Evolutionary conservation across 768 basidiomycete genomes (phyloP).

Genomic region (Dacryopinax primogenitus): DNA sequence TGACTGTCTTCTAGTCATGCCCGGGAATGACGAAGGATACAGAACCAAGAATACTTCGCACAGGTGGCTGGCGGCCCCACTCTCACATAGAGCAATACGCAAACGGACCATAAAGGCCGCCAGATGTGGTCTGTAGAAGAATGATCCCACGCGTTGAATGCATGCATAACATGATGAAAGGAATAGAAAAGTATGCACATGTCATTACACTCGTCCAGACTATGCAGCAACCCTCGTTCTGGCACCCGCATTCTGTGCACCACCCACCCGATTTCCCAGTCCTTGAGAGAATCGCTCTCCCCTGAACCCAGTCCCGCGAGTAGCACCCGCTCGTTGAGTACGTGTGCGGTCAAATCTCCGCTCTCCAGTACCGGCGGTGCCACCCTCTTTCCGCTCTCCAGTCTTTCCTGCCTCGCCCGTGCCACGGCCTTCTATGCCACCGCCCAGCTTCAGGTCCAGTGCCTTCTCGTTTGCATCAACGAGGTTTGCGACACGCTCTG

Average conservation of each 20-base stretch:
- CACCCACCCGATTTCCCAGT: neutral
- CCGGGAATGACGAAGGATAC: too few species aligned
- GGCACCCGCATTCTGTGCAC: constrained; percentile 5
- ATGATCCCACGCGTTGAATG: too few species aligned
- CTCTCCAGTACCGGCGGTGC: constrained; percentile 11
- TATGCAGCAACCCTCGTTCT: constrained; percentile 4
- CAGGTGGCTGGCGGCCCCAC: too few species aligned
- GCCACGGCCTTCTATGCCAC: constrained; percentile 29
- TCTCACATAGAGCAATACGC: too few species aligned
- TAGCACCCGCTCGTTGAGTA: neutral
- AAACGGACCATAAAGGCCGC: too few species aligned
- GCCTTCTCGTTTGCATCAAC: constrained; percentile 89
- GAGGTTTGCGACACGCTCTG: constrained; percentile 74
- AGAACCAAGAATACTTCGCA: too few species aligned
- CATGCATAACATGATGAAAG: neutral
- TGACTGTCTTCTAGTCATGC: too few species aligned
- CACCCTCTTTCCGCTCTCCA: constrained; percentile 13
- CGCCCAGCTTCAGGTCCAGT: constrained; percentile 71
- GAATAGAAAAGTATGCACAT: neutral
- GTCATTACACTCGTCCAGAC: neutral
- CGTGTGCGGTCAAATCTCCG: constrained; percentile 9
- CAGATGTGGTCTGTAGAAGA: too few species aligned
- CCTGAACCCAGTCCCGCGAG: constrained; percentile 1
- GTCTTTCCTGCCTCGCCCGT: constrained; percentile 42
- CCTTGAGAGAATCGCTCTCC: constrained; percentile 2